Evolutionary conservation across 768 basidiomycete species (phyloP), one percentile per base, ranked within the genome.

Genomic region (Roridomyces roridus): DNA sequence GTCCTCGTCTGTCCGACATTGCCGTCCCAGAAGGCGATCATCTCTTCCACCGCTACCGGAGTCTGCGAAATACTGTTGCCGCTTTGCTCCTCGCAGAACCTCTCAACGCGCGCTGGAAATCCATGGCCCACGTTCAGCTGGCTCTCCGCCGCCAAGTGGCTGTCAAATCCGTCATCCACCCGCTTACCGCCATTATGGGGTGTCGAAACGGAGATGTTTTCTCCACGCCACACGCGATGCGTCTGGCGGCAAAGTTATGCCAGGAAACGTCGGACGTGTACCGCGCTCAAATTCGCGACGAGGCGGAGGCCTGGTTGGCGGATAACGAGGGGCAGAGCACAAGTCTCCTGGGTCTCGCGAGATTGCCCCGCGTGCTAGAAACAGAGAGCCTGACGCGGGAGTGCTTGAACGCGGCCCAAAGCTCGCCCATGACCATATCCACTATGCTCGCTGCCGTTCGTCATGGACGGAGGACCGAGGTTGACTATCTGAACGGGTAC

Each of bases 401-500:
- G 67, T 85, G 87, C 28, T 46, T 80, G 44, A 25, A 15, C 80
- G 81, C 18, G 81, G 94, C 40, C 82, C 85, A 15, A 59, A 76
- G 9, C 50, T 74, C 21, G 4, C 74, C 72, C 37, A 73, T 74
- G 14, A 94, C 95, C 67, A 81, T 86, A 47, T 94, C 93, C 6
- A 92, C 89, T 15, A 97, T 94, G 85, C 77, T 94, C 17, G 69
- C 77, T 15, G 94, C 96, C 67, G 70, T 96, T 25, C 80, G 79
- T 60, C 71, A 72, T 28, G 87, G 87, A 39, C 74, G 76, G 47
- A 58, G 67, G 6, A 95, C 94, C 0, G 95, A 98, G 74, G 81
- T 98, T 21, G 83, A 89, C 17, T 91, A 76, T 65, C 77, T 97
- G 65, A 94, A 92, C 57, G 95, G 96, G 5, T 92, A 94, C 69